These are phyloP conservation scores for Exophiala spinifera DNA, from an alignment of 2,329 filamentous ascomycete genomes.

Conservation along the genomic window DNA sequence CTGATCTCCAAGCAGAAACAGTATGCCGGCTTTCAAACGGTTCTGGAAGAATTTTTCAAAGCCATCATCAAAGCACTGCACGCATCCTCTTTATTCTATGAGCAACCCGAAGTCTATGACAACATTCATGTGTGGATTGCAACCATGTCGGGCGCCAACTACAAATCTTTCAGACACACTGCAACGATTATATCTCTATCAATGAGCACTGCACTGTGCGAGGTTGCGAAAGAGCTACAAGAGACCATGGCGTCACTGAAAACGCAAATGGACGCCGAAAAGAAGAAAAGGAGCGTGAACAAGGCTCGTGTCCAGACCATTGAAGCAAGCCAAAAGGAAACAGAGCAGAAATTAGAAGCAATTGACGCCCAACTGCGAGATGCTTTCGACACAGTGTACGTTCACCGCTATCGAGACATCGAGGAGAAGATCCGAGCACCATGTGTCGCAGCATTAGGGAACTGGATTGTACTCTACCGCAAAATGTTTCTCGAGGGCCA, in stretches of 20 bases:
- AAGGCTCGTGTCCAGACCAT: slow-evolving; percentile 73
- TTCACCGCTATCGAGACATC: slow-evolving; percentile 92
- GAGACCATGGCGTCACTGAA: slow-evolving; percentile 71
- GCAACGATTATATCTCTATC: slow-evolving; percentile 80
- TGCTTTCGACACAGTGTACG: slow-evolving; percentile 88
- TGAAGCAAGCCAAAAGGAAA: slow-evolving; percentile 68
- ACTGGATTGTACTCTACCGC: slow-evolving; percentile 82
- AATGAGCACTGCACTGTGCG: slow-evolving; percentile 73
- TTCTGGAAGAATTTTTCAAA: slow-evolving; percentile 74
- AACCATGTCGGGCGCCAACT: slow-evolving; percentile 82
- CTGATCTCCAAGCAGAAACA: slow-evolving; percentile 78
- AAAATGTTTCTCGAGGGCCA: slow-evolving; percentile 86
- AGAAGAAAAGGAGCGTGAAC: slow-evolving; percentile 69
- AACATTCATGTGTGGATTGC: slow-evolving; percentile 87
- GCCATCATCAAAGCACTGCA: slow-evolving; percentile 74
- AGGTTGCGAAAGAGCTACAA: slow-evolving; percentile 67
- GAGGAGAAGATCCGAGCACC: slow-evolving; percentile 86
- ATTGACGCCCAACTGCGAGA: slow-evolving; percentile 74
- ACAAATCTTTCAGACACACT: slow-evolving; percentile 90
- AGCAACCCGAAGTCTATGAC: slow-evolving; percentile 72
- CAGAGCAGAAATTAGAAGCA: slow-evolving; percentile 65
- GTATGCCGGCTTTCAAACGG: slow-evolving; percentile 71
- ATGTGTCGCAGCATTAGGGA: slow-evolving; percentile 79
- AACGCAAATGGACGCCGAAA: slow-evolving; percentile 75
- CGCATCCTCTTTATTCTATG: slow-evolving; percentile 77